phyloP scores from a whole-genome alignment of 1,284 basidiomycete genomes.

The Ceratobasidium sp. region DNA sequence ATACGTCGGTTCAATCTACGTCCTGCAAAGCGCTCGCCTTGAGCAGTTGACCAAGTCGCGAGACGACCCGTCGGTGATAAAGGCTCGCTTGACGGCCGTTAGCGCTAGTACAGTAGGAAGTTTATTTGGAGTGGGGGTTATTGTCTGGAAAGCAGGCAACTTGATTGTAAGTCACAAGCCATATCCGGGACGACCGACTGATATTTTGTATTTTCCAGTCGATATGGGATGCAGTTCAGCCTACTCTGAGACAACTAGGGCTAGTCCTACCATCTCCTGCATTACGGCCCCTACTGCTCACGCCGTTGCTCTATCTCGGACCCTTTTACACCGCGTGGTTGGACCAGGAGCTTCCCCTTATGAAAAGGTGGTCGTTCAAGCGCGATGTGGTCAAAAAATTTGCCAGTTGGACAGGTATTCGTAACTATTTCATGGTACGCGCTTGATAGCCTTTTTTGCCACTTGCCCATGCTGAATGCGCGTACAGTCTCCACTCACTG shows the following conservation, averaged over 20 bases:
- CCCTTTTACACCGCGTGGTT: constrained; percentile 76
- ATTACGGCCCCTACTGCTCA: constrained; percentile 56
- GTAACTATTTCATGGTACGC: constrained; percentile 82
- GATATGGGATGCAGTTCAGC: constrained; percentile 23
- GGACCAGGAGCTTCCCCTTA: constrained; percentile 64
- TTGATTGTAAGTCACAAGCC: constrained; percentile 23
- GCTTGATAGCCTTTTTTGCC: constrained; percentile 42
- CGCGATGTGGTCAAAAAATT: constrained; percentile 54
- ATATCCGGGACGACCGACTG: not conserved
- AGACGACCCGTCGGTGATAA: constrained; percentile 77
- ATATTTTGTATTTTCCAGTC: not conserved
- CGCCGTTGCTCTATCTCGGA: constrained; percentile 81
- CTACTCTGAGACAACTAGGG: constrained; percentile 39
- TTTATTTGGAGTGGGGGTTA: constrained; percentile 52
- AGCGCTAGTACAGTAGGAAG: constrained; percentile 62
- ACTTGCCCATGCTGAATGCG: constrained; percentile 22
- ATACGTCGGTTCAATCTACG: constrained; percentile 71
- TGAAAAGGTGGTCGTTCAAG: constrained; percentile 59
- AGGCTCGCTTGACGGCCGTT: constrained; percentile 67
- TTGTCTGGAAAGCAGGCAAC: constrained; percentile 36
- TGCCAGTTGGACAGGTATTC: constrained; percentile 61
- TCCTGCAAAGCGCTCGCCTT: constrained; percentile 62
- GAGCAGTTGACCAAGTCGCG: constrained; percentile 59
- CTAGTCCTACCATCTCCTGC: constrained; percentile 49
- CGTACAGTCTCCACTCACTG: constrained; percentile 82